Percentiles rank a stretch among this genome's conserved stretches.
Conservation (phyloP, 768 basidiomycete genomes). For the Daedalea quercina region DNA sequence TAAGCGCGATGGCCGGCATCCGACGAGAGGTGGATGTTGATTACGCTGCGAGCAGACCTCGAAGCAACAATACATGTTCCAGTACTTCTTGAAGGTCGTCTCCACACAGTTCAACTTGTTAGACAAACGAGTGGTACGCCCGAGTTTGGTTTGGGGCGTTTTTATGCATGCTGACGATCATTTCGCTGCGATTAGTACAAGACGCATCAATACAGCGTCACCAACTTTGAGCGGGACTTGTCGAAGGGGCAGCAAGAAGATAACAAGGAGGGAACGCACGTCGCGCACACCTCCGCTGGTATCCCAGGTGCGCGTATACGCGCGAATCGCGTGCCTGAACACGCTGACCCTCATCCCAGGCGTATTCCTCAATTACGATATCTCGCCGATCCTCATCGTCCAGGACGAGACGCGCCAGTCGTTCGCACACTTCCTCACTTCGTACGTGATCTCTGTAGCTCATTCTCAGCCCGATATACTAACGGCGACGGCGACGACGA, state of each 20-base stretch:
- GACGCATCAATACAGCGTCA: slow-evolving; percentile 93
- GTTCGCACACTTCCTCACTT: slow-evolving; percentile 97
- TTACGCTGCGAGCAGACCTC: slow-evolving; percentile 41
- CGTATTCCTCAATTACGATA: slow-evolving; percentile 91
- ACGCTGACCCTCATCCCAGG: slow-evolving; percentile 29
- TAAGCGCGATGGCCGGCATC: slow-evolving; percentile 24
- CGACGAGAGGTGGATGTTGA: not conserved
- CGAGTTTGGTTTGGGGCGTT: not conserved
- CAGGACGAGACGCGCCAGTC: slow-evolving; percentile 89
- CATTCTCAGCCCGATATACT: not conserved
- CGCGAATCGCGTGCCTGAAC: not conserved
- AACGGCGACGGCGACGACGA: not conserved
- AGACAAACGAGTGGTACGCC: slow-evolving; percentile 57
- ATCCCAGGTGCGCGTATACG: slow-evolving; percentile 43
- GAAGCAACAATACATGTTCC: slow-evolving; percentile 90
- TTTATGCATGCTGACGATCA: not conserved
- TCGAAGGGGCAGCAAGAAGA: slow-evolving; percentile 52
- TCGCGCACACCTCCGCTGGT: slow-evolving; percentile 70
- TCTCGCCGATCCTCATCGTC: slow-evolving; percentile 92
- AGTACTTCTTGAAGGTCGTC: slow-evolving; percentile 98
- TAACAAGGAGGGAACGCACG: slow-evolving; percentile 54
- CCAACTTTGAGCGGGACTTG: slow-evolving; percentile 93
- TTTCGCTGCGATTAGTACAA: slow-evolving; percentile 45
- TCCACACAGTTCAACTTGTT: slow-evolving; percentile 90
- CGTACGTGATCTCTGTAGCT: slow-evolving; percentile 45